phyloP scores from a whole-genome alignment of 176 grass and related monocot species.

The Phoenix dactylifera region DNA sequence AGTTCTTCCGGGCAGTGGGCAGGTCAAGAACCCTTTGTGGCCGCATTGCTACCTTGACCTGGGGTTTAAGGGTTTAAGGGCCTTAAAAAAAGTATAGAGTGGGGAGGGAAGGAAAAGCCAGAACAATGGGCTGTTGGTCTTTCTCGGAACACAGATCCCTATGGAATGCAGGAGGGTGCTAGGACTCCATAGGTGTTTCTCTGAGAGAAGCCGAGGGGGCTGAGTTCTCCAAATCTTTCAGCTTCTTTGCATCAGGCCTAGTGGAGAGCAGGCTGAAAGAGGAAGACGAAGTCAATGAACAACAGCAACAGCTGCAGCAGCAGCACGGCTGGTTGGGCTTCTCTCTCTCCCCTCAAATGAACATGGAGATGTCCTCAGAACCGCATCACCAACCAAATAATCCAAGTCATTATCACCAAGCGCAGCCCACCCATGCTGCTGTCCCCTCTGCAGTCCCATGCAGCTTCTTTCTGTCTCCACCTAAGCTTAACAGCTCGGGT shows the following conservation, averaged over 20 bases:
- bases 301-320: slow-evolving; percentile 6
- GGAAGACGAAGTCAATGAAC: slow-evolving; percentile 44
- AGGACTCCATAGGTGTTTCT: background rate
- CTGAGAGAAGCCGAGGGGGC: background rate
- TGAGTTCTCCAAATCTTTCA: background rate
- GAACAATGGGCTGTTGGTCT: slow-evolving; percentile 17
- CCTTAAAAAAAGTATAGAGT: slow-evolving; percentile 12
- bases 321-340: slow-evolving; percentile 83
- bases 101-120: slow-evolving; percentile 13
- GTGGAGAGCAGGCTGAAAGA: background rate
- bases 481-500: slow-evolving; percentile 16
- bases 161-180: slow-evolving; percentile 16
- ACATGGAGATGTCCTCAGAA: slow-evolving; percentile 40
- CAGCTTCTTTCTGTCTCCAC: slow-evolving; percentile 59
- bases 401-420: slow-evolving; percentile 14
- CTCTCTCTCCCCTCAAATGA: slow-evolving; percentile 68
- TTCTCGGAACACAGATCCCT: slow-evolving; percentile 53
- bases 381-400: slow-evolving; percentile 24
- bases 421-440: slow-evolving; percentile 4
- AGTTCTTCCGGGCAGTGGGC: slow-evolving; percentile 4
- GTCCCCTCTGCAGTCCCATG: slow-evolving; percentile 26
- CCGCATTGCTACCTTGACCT: background rate
- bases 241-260: background rate
- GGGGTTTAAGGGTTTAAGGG: slow-evolving; percentile 19
- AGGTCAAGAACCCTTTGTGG: no score